These are phyloP conservation scores for Crassisporium funariophilum DNA, from an alignment of 768 basidiomycete genomes.

Conservation along the genomic window DNA sequence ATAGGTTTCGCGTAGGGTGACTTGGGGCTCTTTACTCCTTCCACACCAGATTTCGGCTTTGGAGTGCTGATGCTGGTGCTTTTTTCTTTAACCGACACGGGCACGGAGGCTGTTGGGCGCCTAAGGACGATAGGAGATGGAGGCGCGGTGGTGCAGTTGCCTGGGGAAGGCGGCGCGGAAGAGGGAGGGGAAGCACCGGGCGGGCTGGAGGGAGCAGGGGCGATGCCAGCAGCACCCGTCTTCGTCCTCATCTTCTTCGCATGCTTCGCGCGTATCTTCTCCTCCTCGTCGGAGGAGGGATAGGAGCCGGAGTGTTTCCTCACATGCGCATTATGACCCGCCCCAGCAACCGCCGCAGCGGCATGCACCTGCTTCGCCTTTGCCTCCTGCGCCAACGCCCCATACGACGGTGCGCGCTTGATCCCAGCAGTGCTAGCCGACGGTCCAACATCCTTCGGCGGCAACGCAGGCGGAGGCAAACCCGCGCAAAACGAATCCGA, in stretches of 20 bases:
- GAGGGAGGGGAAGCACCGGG: slow-evolving; percentile 17
- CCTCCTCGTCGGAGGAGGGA: slow-evolving; percentile 77
- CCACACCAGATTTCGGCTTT: slow-evolving; percentile 10
- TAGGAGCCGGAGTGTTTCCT: slow-evolving; percentile 38
- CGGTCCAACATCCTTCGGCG: slow-evolving; percentile 32
- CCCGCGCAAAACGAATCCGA: slow-evolving; percentile 48
- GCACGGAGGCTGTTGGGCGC: neutral
- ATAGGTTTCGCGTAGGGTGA: slow-evolving; percentile 23
- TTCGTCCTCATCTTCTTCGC: slow-evolving; percentile 62
- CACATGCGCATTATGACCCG: slow-evolving; percentile 27
- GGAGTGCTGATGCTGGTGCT: slow-evolving; percentile 6
- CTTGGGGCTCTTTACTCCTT: slow-evolving; percentile 25
- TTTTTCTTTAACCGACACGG: slow-evolving; percentile 1
- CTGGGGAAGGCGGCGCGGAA: slow-evolving; percentile 16
- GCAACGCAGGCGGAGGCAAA: slow-evolving; percentile 25
- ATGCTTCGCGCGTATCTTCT: slow-evolving; percentile 57
- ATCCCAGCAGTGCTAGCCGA: slow-evolving; percentile 29
- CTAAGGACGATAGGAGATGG: slow-evolving; percentile 6
- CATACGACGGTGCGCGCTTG: slow-evolving; percentile 67
- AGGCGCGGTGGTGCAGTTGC: slow-evolving; percentile 1
- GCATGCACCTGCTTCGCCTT: neutral
- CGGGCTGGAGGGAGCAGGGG: slow-evolving; percentile 10
- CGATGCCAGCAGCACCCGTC: slow-evolving; percentile 16
- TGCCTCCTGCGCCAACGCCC: slow-evolving; percentile 37
- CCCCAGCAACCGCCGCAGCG: no score